Conservation (phyloP, 306 rosid species). For the Quercus rubra region DNA sequence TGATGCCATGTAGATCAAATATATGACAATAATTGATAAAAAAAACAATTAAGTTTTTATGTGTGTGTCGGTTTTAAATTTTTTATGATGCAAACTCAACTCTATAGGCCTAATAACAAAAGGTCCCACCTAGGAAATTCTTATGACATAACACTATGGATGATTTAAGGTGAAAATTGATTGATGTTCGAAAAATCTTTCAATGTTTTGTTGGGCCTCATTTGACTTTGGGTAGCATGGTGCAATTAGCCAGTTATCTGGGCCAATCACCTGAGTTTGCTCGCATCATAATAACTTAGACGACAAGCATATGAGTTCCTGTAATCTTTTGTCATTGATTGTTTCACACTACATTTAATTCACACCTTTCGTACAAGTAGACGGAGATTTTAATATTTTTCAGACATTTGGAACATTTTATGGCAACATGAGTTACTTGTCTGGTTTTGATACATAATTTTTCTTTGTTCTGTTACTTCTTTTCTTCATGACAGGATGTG, state of each 20-base stretch:
- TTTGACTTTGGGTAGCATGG: background rate
- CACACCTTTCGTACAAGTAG: background rate
- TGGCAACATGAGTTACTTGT: background rate
- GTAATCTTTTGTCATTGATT: background rate
- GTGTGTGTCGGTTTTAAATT: no score
- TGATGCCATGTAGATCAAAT: no score
- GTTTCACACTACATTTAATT: background rate
- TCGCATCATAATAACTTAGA: background rate
- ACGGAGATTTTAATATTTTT: background rate
- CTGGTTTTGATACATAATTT: background rate
- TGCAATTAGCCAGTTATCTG: background rate
- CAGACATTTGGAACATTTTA: background rate
- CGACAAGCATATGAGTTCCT: background rate
- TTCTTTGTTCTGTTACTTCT: slow-evolving; percentile 11
- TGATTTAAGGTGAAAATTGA: background rate
- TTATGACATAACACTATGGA: no score
- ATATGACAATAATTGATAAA: no score
- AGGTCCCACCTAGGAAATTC: no score
- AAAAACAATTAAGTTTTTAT: no score
- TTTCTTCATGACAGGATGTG: slow-evolving; percentile 52
- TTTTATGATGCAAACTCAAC: no score
- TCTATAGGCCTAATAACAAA: no score
- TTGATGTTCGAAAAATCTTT: background rate
- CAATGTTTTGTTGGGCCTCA: background rate
- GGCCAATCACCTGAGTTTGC: background rate